Evolutionary conservation across 345 rosid species (phyloP).

Genomic region (Moricandia moricandioides): DNA sequence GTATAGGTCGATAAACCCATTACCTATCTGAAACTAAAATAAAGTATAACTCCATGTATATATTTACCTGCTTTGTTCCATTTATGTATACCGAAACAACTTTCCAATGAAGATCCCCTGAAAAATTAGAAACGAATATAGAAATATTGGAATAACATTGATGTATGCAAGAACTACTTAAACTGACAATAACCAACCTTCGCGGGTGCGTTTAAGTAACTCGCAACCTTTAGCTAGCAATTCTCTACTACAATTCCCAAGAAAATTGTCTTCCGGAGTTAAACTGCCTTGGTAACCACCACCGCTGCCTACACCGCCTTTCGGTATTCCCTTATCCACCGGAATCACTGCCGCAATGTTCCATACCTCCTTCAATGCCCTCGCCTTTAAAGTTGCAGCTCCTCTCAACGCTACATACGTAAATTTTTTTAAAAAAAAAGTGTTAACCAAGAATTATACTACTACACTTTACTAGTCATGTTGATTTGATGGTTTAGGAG

Average conservation of each 20-base stretch:
- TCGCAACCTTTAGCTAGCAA: constrained; percentile 91
- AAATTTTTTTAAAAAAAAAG: background rate
- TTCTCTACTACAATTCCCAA: constrained; percentile 79
- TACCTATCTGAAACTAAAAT: background rate
- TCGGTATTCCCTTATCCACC: constrained; percentile 63
- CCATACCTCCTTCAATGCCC: constrained; percentile 95
- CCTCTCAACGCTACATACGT: constrained; percentile 77
- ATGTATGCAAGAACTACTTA: constrained; percentile 1
- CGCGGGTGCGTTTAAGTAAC: constrained; percentile 91
- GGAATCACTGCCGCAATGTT: constrained; percentile 93
- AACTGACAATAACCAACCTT: constrained; percentile 50
- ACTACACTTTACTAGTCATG: background rate
- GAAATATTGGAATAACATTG: background rate
- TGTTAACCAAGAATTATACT: background rate
- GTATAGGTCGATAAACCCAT: background rate
- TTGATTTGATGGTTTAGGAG: background rate
- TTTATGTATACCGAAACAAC: constrained; percentile 85
- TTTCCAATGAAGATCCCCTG: constrained; percentile 99
- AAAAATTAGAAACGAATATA: constrained; percentile 3
- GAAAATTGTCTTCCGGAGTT: constrained; percentile 72
- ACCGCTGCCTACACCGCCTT: constrained; percentile 29
- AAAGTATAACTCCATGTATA: too few species aligned
- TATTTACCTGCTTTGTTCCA: constrained; percentile 72
- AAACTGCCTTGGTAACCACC: constrained; percentile 60
- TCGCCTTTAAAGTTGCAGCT: constrained; percentile 85